Base-by-base conservation (phyloP, 352 stramenopile species). In the Pythium aristosporum region DNA sequence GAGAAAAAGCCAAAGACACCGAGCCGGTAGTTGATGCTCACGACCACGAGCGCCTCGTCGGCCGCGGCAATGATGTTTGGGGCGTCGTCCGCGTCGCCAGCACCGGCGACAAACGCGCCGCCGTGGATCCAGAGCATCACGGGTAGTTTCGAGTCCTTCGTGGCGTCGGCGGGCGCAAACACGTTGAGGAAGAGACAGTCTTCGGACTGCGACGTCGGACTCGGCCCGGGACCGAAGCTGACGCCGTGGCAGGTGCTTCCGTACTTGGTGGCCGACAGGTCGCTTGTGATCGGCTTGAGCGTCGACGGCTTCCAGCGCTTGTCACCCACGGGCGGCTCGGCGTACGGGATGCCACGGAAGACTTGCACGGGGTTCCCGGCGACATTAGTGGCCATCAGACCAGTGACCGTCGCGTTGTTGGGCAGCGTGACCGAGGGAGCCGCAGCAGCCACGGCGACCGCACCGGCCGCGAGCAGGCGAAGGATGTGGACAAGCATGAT, bases 161-260 rank as follows among this genome's bases (percentile, higher is more conserved):
- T 68, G 16, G 69, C 55, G 16, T 23, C 32, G 5, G 62, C 70
- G 13, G 73, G 73, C 1, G 64, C 62, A 60, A 68, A 77, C 18
- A 80, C 67, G 25, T 80, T 73, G 15, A 80, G 59, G 54, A 70
- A 77, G 44, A 80, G 39, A 39, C 73, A 80, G 48, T 80, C 70
- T 49, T 80, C 73, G 0, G 55, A 65, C 13, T 15, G 18, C 36
- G 60, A 16, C 7, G 42, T 34, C 42, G 32, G 11, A 12, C 18
- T 20, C 18, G 18, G 47, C 5, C 21, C 5, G 2, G 50, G 25
- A 28, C 48, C 39, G 13, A 18, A 18, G 5, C 20, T 4, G 5
- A 37, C n/a, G 12, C 32, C 43, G 10, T 43, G 55, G 50, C 60
- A 67, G 15, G 56, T 56, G 12, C 28, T 56, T 28, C 50, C 60